phyloP scores from a whole-genome alignment of 1,284 basidiomycete genomes.

The Inonotus obliquus region DNA sequence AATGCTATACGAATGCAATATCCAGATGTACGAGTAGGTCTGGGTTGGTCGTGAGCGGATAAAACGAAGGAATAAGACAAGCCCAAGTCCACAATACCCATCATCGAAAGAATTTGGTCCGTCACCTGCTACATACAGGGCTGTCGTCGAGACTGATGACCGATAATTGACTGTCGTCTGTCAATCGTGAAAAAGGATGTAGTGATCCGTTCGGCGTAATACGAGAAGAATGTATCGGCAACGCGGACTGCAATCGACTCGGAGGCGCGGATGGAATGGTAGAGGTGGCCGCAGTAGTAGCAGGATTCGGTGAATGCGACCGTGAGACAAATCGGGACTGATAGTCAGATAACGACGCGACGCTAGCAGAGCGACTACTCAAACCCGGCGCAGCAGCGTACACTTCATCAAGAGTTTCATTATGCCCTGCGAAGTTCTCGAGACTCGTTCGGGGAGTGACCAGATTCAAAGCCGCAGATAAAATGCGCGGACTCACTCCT shows the following conservation, averaged over 20 bases:
- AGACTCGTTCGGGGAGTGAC: conserved; percentile 17
- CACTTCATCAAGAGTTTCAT: conserved; percentile 8
- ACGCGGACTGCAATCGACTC: conserved; percentile 1
- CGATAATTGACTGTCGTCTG: conserved; percentile 1
- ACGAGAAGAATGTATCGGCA: neutral
- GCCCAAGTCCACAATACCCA: neutral
- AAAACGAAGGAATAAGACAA: neutral
- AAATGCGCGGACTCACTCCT: conserved; percentile 10
- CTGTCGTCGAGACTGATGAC: conserved; percentile 12
- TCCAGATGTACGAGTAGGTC: neutral
- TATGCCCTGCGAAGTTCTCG: conserved; percentile 16
- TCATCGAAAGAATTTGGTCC: neutral
- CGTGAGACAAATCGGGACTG: conserved; percentile 16
- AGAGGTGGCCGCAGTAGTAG: neutral
- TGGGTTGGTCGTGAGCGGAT: neutral
- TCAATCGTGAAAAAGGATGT: neutral
- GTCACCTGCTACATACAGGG: neutral
- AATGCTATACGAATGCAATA: neutral
- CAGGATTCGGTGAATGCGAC: conserved; percentile 12
- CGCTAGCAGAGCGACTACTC: conserved; percentile 6
- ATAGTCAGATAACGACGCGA: conserved; percentile 12
- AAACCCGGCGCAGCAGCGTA: neutral
- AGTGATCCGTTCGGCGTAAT: neutral
- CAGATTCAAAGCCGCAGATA: conserved; percentile 15
- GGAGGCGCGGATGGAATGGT: neutral